Evolutionary conservation across 495 filamentous ascomycete genomes (phyloP).

Genomic region (Echria macrotheca): DNA sequence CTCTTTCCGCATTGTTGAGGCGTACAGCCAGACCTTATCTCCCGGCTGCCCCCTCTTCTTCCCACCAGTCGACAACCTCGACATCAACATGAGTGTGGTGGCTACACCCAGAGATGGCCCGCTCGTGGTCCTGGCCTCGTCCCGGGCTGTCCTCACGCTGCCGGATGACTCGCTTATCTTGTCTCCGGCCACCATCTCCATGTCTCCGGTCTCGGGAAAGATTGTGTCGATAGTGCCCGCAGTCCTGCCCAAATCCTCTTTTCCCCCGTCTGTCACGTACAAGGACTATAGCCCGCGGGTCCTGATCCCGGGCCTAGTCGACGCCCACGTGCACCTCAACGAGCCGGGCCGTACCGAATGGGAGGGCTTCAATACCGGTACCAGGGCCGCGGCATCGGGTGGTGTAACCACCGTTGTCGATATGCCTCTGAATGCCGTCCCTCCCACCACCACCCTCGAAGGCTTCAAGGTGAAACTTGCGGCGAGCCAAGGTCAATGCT

Average conservation of each 20-base stretch:
- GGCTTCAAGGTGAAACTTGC: constrained; percentile 78
- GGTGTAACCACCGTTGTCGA: constrained; percentile 98
- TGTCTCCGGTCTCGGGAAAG: constrained; percentile 76
- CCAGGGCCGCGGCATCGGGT: constrained; percentile 87
- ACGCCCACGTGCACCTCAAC: constrained; percentile 97
- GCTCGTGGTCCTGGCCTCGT: constrained; percentile 68
- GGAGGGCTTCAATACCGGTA: constrained; percentile 96
- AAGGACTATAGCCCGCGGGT: constrained; percentile 81
- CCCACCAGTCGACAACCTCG: not conserved
- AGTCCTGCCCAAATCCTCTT: constrained; percentile 64
- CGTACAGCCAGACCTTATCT: not conserved
- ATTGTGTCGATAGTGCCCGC: constrained; percentile 72
- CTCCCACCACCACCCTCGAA: constrained; percentile 84
- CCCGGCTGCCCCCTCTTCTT: not conserved
- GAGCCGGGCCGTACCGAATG: constrained; percentile 97
- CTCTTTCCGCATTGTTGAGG: not conserved
- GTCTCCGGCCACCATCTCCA: constrained; percentile 65
- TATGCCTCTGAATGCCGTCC: constrained; percentile 97
- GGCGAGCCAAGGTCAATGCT: constrained; percentile 85
- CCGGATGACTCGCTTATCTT: constrained; percentile 48
- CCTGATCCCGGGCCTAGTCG: constrained; percentile 86
- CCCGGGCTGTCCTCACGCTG: constrained; percentile 72
- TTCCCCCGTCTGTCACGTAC: constrained; percentile 68
- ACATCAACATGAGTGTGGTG: constrained; percentile 9
- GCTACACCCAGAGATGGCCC: constrained; percentile 12